Evolutionary conservation across 805 yeast genomes (phyloP).

Genomic region (Nakazawaea anatomiae): DNA sequence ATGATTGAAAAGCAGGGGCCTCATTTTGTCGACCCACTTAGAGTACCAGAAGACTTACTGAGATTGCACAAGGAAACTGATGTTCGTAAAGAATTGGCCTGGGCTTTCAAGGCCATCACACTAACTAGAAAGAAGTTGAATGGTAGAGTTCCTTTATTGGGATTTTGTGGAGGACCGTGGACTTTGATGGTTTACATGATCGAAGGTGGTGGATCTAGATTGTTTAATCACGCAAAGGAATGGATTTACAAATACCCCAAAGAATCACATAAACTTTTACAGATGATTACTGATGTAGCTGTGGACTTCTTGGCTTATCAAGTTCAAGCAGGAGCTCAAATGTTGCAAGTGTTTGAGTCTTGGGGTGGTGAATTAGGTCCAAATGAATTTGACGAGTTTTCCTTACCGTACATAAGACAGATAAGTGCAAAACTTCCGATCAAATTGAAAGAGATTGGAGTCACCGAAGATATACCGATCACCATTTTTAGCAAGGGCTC

Average conservation of each 20-base stretch:
- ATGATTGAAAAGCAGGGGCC: conserved; percentile 97
- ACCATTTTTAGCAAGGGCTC: conserved; percentile 95
- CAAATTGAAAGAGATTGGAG: conserved; percentile 66
- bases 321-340: conserved; percentile 97
- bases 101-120: conserved; percentile 95
- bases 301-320: conserved; percentile 90
- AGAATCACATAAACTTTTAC: conserved; percentile 63
- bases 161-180: conserved; percentile 98
- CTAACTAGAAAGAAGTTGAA: conserved; percentile 78
- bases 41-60: conserved; percentile 62
- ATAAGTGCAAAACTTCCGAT: conserved; percentile 64
- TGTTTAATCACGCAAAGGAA: conserved; percentile 85
- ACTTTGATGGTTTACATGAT: conserved; percentile 94
- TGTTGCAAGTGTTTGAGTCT: conserved; percentile 93
- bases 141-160: conserved; percentile 91
- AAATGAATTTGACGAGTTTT: conserved; percentile 78
- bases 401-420: conserved; percentile 80
- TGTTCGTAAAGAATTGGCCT: conserved; percentile 70
- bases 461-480: conserved; percentile 70
- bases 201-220: conserved; percentile 93
- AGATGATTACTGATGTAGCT: conserved; percentile 79
- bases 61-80: conserved; percentile 61
- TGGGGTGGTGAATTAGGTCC: conserved; percentile 98
- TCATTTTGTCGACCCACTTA: conserved; percentile 80
- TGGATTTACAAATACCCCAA: conserved; percentile 84